A percentile compares a stretch with the other conserved stretches of the same genome.
These are phyloP conservation scores for Scheffersomyces illinoinensis DNA, from an alignment of 1,139 yeast species.

Conservation along the genomic window DNA sequence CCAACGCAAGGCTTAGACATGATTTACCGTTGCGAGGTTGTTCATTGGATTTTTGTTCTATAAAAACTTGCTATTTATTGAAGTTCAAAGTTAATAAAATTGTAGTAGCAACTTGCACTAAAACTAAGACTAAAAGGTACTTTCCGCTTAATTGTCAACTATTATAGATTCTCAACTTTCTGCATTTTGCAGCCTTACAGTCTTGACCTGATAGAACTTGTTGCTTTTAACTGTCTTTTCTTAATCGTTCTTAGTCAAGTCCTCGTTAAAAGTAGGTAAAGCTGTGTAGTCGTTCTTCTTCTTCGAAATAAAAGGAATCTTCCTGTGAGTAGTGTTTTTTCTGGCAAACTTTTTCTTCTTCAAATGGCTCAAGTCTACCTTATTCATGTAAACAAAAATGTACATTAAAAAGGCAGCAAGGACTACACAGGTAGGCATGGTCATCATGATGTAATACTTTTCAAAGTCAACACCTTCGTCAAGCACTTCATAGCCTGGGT, in stretches of 20 bases:
- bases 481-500: constrained; percentile 39
- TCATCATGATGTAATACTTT: constrained; percentile 63
- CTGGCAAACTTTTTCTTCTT: constrained; percentile 52
- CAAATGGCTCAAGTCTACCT: constrained; percentile 50
- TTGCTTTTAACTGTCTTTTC: neutral
- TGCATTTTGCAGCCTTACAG: neutral
- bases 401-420: constrained; percentile 64
- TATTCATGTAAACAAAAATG: constrained; percentile 56
- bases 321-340: constrained; percentile 33
- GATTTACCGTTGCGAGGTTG: neutral
- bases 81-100: neutral
- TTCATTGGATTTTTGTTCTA: neutral
- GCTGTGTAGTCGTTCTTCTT: constrained; percentile 18
- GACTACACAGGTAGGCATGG: constrained; percentile 73
- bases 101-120: neutral
- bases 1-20: neutral
- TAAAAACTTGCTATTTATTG: neutral
- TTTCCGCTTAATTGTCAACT: neutral
- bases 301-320: constrained; percentile 29
- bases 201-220: neutral
- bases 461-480: constrained; percentile 65
- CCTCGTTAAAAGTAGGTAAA: constrained; percentile 31
- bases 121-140: neutral
- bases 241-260: constrained; percentile 15
- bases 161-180: too few relatives aligned